phyloP scores from a whole-genome alignment of 306 rosid genomes.

The Castanopsis chinensis region DNA sequence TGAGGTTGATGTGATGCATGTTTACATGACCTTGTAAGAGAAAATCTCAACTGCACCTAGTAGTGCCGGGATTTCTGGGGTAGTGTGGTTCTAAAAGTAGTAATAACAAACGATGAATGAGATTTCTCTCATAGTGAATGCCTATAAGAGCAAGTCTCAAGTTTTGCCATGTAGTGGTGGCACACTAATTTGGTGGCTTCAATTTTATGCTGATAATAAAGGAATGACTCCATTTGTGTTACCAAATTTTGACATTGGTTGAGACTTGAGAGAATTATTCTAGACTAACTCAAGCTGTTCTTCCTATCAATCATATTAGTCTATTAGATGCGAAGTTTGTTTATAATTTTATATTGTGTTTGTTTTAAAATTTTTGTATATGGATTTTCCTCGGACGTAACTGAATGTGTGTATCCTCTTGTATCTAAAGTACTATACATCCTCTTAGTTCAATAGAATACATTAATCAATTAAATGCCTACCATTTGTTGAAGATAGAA shows the following conservation, averaged over 20 bases:
- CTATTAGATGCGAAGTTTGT: not conserved
- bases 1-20: too few species aligned
- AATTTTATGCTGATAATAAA: not conserved
- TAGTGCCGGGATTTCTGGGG: too few species aligned
- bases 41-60: too few species aligned
- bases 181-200: not conserved
- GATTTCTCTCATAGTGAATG: too few species aligned
- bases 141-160: too few species aligned
- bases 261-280: not conserved
- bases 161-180: not conserved
- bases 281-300: not conserved
- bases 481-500: not conserved
- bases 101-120: too few species aligned
- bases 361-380: not conserved
- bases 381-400: not conserved
- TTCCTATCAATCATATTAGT: not conserved
- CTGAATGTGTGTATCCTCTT: not conserved
- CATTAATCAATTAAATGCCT: not conserved
- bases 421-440: not conserved
- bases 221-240: not conserved
- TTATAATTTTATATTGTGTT: not conserved
- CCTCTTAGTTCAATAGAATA: not conserved
- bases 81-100: too few species aligned
- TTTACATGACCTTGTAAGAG: too few species aligned
- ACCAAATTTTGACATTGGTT: not conserved